Evolutionary conservation across 75 land plant genomes (phyloP), one percentile per base, ranked within the genome.

Genomic region (Selaginella moellendorffii): DNA sequence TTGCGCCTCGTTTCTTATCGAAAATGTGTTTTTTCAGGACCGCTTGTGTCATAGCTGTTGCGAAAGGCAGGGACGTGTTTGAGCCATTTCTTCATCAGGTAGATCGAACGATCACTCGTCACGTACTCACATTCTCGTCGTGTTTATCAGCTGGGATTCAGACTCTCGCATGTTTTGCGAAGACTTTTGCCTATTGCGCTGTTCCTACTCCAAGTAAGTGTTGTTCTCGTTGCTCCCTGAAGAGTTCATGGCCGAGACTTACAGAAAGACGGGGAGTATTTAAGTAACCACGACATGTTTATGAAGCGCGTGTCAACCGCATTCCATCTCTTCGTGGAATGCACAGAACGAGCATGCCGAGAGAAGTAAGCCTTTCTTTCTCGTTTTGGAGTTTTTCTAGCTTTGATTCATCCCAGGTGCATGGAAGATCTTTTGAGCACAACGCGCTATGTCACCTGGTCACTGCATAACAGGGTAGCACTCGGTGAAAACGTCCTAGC

Each of bases 361-460:
- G 97, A 87, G 66, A 92, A 92, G 97, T 91, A 72, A 66, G 66
- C 20, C 5, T 56, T 5, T 36, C 5, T 2, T 30, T 9, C 1
- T 2, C 26, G 27, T 56, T 1, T 24, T 23, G 5, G 17, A 17
- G 20, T 9, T 25, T 27, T 12, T n/a, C 63, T 23, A 5, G 0
- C 1, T 53, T 53, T 67, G 67, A 51, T 28, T 67, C 24, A 0
- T 26, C 42, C 21, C 78, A 92, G 97, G 68, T 92, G 97, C 63
- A 85, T 92, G 95, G 97, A 92, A 67, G 97, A 92, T 71, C 83
- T 92, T 30, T 60, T 75, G 51, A 92, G 97, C 75, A 92, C 97
- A 52, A 92, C 97, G 8, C 95, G 97, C 17, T 92, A 92, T 81
- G 97, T 92, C 42, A 74, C 89, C 25, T 92, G 97, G 97, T 92